Base-by-base conservation (phyloP, 352 stramenopile genomes). In the Thraustotheca clavata region DNA sequence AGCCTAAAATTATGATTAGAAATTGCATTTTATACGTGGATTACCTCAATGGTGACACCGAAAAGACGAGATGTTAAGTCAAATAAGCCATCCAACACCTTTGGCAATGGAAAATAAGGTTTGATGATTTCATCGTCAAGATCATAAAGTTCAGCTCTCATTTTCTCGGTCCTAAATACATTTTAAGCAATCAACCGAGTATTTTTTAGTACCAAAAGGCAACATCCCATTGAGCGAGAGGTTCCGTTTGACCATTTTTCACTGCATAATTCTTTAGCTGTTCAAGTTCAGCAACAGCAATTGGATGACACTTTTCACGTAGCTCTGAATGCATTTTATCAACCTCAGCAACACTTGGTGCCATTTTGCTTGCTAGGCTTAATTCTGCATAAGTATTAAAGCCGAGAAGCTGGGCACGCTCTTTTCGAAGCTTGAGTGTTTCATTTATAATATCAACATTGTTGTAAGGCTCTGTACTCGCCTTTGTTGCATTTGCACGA, bases 51-150 rank as follows among this genome's bases (percentile, higher is more conserved):
- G 32, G 78, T 86, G 57, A 99, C 88, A 31, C 87, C 89, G 74
- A 99, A 99, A 47, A 99, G 83, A 26, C 88, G 74, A 40, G 94
- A 83, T 6, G 95, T 91, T 20, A 99, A 74, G n/a, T 74, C 72
- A 72, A 99, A 99, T 60, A 99, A 84, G 9, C 96, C 96, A n/a
- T 97, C 80, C 0, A 98, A 80, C 14, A 86, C 94, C 48, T 87
- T 83, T 46, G 96, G 87, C 3, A 99, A 78, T 8, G 94, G 85
- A 76, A 99, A 99, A 74, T 98, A 99, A 0, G 96, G 93, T 62
- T 97, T 93, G 40, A 99, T 91, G 60, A 98, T 91, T 76, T 99
- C 96, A 67, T 99, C 93, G 20, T 81, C 98, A 71, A 98, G 94
- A 47, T 91, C 69, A 69, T 97, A 99, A 33, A 89, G 93, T 22